phyloP scores from a whole-genome alignment of 768 basidiomycete species.

The Omphalotus guepiniiformis region DNA sequence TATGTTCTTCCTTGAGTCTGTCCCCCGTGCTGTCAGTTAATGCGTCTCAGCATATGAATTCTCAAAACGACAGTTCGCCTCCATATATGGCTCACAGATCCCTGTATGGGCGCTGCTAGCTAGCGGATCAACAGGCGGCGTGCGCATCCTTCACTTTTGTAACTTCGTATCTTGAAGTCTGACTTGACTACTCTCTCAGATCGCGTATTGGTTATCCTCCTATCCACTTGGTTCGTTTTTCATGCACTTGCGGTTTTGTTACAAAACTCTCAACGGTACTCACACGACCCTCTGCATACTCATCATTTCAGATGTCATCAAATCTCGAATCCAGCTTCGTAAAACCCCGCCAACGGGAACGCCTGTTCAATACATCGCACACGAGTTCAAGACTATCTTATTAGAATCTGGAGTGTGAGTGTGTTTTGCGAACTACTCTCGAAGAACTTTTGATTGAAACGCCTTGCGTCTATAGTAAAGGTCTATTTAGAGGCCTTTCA shows the following conservation, averaged over 20 bases:
- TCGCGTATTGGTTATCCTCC: constrained; percentile 91
- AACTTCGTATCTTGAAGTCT: neutral
- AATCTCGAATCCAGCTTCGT: constrained; percentile 85
- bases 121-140: constrained; percentile 80
- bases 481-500: constrained; percentile 69
- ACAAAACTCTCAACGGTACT: too few relatives aligned
- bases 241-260: too few relatives aligned
- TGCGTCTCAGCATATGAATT: constrained; percentile 75
- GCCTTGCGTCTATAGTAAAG: constrained; percentile 37
- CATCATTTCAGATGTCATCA: constrained; percentile 69
- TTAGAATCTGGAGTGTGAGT: constrained; percentile 70
- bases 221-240: constrained; percentile 69
- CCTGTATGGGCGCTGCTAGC: constrained; percentile 85
- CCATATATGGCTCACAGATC: constrained; percentile 58
- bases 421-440: neutral
- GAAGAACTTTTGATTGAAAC: neutral
- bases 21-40: neutral
- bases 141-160: constrained; percentile 29
- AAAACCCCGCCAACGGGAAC: constrained; percentile 67
- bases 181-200: constrained; percentile 28
- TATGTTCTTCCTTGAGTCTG: constrained; percentile 17
- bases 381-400: constrained; percentile 64
- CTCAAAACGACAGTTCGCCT: constrained; percentile 71
- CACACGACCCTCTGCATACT: neutral
- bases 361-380: constrained; percentile 70